A percentile compares a stretch with the other conserved stretches of the same genome.
Conservation (phyloP, 129 eudicot species). For the Solidago caesia region DNA sequence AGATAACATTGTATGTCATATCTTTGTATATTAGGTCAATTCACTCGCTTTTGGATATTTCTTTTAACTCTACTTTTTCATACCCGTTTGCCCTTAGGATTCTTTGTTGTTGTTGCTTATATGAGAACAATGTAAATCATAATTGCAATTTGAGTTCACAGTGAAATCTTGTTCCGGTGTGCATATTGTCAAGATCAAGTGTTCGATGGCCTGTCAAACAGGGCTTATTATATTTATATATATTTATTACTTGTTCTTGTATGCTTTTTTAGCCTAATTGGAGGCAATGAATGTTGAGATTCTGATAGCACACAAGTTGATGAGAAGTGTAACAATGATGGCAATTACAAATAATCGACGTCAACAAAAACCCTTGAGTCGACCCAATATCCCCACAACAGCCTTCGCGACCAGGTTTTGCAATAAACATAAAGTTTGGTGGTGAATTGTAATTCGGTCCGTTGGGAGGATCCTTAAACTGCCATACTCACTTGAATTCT, state of each 20-base stretch:
- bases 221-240: not conserved
- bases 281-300: not conserved
- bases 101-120: conserved; percentile 21
- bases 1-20: conserved; percentile 14
- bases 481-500: too few relatives aligned
- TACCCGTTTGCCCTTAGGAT: conserved; percentile 20
- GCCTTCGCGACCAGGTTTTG: too few relatives aligned
- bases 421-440: too few relatives aligned
- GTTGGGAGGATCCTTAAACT: too few relatives aligned
- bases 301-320: too few relatives aligned
- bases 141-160: not conserved
- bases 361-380: not conserved
- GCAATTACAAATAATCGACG: too few relatives aligned
- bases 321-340: too few relatives aligned
- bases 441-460: too few relatives aligned
- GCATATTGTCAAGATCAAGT: not conserved
- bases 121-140: conserved; percentile 30
- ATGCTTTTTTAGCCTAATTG: not conserved
- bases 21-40: conserved; percentile 18
- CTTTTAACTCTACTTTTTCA: not conserved
- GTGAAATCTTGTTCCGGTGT: not conserved
- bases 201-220: not conserved
- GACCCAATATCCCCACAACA: not conserved
- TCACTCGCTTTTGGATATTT: not conserved
- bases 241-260: not conserved